phyloP scores from a whole-genome alignment of 306 rosid genomes.

The Sicyos baderoa region DNA sequence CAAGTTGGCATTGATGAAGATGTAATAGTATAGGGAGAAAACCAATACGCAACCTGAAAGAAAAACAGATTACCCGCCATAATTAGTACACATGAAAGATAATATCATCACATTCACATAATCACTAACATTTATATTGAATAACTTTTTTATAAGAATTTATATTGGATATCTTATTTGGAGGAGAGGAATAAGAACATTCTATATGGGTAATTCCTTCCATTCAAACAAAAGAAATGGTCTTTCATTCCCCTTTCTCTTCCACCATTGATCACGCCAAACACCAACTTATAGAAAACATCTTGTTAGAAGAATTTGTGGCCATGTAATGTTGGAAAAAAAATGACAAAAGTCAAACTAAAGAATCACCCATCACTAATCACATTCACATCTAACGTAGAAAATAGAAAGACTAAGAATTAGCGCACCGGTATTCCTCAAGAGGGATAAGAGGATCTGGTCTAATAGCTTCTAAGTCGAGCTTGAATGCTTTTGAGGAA shows the following conservation, averaged over 20 bases:
- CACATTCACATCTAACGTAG: conserved; percentile 2
- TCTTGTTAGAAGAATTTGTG: not conserved
- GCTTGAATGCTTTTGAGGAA: conserved; percentile 71
- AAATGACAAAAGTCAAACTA: not conserved
- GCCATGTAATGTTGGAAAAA: conserved; percentile 1
- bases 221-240: conserved; percentile 5
- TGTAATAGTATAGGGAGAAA: conserved; percentile 57
- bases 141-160: not conserved
- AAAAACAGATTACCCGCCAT: conserved; percentile 15
- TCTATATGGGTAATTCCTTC: not conserved
- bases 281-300: not conserved
- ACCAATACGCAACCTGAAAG: conserved; percentile 60
- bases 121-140: not conserved
- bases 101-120: not conserved
- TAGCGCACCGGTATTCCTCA: conserved; percentile 79
- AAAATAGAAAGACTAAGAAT: conserved; percentile 11
- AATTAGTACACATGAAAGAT: not conserved
- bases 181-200: not conserved
- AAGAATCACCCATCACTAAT: not conserved
- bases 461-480: conserved; percentile 91
- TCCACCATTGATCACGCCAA: not conserved
- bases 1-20: conserved; percentile 85
- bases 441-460: conserved; percentile 92
- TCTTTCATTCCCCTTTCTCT: conserved; percentile 5
- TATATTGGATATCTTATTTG: not conserved